phyloP scores from a whole-genome alignment of 306 rosid genomes.

The Citrullus mucosospermus region DNA sequence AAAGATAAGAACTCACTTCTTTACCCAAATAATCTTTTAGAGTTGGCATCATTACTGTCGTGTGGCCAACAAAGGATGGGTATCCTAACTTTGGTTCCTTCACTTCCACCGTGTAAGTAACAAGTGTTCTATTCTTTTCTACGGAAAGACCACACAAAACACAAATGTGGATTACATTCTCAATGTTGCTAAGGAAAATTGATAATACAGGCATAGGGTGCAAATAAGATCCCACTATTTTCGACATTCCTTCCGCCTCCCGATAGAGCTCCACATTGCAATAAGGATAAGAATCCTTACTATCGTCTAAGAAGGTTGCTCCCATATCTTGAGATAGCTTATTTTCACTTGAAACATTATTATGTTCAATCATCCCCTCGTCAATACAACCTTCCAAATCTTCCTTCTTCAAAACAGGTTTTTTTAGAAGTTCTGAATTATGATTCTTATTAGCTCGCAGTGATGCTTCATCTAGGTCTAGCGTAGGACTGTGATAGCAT shows the following conservation, averaged over 20 bases:
- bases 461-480: constrained; percentile 10
- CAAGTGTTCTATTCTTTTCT: constrained; percentile 36
- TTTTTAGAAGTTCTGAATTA: constrained; percentile 2
- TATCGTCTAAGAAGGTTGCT: constrained; percentile 14
- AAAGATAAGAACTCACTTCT: constrained; percentile 43
- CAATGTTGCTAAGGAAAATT: constrained; percentile 31
- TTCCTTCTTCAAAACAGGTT: constrained; percentile 21
- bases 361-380: constrained; percentile 19
- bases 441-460: constrained; percentile 7
- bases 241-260: constrained; percentile 27
- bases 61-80: constrained; percentile 62
- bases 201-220: constrained; percentile 68
- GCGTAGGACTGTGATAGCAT: constrained; percentile 6
- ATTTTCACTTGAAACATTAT: constrained; percentile 16
- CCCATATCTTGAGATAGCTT: constrained; percentile 20
- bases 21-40: constrained; percentile 29
- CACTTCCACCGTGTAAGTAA: constrained; percentile 46
- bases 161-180: constrained; percentile 43
- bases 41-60: constrained; percentile 39
- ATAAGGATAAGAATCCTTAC: constrained; percentile 14
- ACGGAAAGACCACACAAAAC: constrained; percentile 44
- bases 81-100: constrained; percentile 40
- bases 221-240: constrained; percentile 60
- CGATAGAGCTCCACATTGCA: constrained; percentile 22
- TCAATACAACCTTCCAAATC: constrained; percentile 21